Base-by-base conservation (phyloP, 164 flowering plant genomes). In the Berberis thunbergii region DNA sequence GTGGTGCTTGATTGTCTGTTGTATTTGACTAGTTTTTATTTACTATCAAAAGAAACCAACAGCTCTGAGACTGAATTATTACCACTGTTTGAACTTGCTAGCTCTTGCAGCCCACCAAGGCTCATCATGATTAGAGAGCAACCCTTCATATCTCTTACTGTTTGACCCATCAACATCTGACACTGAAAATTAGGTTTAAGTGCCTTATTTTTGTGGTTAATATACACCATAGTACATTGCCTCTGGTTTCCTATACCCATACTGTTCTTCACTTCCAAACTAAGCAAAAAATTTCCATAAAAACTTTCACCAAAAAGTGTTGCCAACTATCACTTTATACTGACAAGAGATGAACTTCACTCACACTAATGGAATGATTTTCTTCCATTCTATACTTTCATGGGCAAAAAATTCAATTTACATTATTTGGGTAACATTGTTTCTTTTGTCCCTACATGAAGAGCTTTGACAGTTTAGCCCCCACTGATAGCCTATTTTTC, bases 181-280 rank as follows among this genome's bases (percentile, higher is more conserved):
- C 87, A 79, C 89, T 78, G 86, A 84, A 86, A 80, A 74, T 79
- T 67, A 81, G 78, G 75, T 70, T 70, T 70, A 74, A 72, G 61
- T 58, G 26, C 69, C 57, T 52, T 41, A 62, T 41, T 71, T 64
- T 73, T 70, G 69, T 69, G 66, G 64, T 66, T 66, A 54, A 62
- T 41, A 26, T 53, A 64, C 43, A 68, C 65, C 26, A 26, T 26
- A 26, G 26, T 26, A 26, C 26, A 26, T 26, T 26, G 26, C 26
- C 66, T 59, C 56, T 68, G 64, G 45, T 13, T 12, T 57, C 63
- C 26, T 26, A 26, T 26, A 60, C 40, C 64, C 57, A 73, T 66
- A 45, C 71, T 49, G 59, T 57, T 42, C 60, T 54, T 54, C 57
- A 50, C 12, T 54, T 64, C 69, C 70, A 49, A 39, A 65, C 41